These are phyloP conservation scores for Botrytis sinoallii DNA, from an alignment of 2,329 filamentous ascomycete species.

Conservation along the genomic window DNA sequence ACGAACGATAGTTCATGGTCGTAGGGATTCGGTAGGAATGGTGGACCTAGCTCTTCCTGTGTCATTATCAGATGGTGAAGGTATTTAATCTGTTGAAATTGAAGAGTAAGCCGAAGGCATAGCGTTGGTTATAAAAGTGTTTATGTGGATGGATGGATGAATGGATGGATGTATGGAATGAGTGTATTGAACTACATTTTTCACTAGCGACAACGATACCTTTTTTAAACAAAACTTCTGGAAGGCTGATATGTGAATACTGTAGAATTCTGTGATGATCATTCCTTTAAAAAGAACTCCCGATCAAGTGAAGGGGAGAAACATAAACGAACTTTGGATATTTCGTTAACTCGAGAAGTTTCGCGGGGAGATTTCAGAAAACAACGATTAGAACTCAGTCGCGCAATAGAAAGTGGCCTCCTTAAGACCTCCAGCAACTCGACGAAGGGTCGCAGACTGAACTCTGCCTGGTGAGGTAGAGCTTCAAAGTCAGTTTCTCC, in stretches of 20 bases:
- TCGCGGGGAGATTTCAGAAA: not conserved
- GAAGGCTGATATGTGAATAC: not conserved
- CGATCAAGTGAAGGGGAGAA: not conserved
- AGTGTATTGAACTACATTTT: not conserved
- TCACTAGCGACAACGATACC: not conserved
- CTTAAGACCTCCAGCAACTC: too few species aligned
- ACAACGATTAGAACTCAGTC: not conserved
- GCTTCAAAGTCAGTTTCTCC: not conserved
- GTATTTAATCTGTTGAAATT: not conserved
- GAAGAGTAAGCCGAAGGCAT: not conserved
- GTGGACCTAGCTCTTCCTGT: not conserved
- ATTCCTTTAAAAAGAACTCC: not conserved
- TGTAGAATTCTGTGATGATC: too few species aligned
- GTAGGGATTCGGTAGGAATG: not conserved
- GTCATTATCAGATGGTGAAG: not conserved
- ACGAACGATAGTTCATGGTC: not conserved
- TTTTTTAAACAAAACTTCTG: too few species aligned
- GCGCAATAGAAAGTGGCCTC: not conserved
- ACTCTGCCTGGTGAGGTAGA: not conserved
- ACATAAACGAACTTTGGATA: not conserved
- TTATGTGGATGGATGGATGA: not conserved
- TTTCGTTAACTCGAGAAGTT: not conserved
- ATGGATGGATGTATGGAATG: not conserved
- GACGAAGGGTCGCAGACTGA: not conserved
- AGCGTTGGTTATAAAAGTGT: not conserved